A percentile compares a stretch with the other conserved stretches of the same genome.
Evolutionary conservation across 2,329 filamentous ascomycete species (phyloP).

Genomic region (Ceratocystis smalleyi): DNA sequence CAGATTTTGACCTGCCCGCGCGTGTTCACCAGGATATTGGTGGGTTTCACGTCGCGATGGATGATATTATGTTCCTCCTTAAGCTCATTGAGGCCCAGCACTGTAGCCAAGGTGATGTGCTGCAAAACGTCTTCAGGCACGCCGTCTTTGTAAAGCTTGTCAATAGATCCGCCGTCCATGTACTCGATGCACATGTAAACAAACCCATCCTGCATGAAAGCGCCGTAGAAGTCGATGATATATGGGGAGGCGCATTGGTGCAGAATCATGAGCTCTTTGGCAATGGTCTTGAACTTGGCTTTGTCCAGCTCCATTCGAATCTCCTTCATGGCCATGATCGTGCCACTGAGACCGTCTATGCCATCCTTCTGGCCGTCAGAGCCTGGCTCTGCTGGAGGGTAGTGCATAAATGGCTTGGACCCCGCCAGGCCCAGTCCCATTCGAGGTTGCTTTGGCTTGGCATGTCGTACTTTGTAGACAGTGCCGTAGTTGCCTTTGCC

Average conservation of each 20-base stretch:
- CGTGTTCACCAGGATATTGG: constrained; percentile 90
- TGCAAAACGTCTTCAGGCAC: constrained; percentile 76
- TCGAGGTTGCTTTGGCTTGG: constrained; percentile 43
- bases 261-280: constrained; percentile 92
- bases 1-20: constrained; percentile 92
- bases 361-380: constrained; percentile 12
- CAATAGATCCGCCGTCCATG: constrained; percentile 96
- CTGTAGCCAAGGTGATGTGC: constrained; percentile 80
- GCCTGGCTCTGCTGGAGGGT: constrained; percentile 26
- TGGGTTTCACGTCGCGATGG: constrained; percentile 94
- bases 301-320: constrained; percentile 91
- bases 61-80: constrained; percentile 99
- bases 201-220: constrained; percentile 96
- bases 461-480: constrained; percentile 89
- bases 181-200: constrained; percentile 99
- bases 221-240: constrained; percentile 97
- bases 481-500: constrained; percentile 98
- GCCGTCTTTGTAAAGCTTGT: constrained; percentile 84
- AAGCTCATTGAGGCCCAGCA: constrained; percentile 78
- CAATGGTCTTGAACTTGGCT: constrained; percentile 88
- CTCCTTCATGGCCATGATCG: constrained; percentile 98
- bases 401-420: constrained; percentile 26
- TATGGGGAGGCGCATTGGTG: constrained; percentile 90
- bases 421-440: constrained; percentile 43
- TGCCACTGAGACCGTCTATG: constrained; percentile 41